Evolutionary conservation across 148 eudicot species (phyloP), one percentile per base, ranked within the genome.

Genomic region (Beta vulgaris): DNA sequence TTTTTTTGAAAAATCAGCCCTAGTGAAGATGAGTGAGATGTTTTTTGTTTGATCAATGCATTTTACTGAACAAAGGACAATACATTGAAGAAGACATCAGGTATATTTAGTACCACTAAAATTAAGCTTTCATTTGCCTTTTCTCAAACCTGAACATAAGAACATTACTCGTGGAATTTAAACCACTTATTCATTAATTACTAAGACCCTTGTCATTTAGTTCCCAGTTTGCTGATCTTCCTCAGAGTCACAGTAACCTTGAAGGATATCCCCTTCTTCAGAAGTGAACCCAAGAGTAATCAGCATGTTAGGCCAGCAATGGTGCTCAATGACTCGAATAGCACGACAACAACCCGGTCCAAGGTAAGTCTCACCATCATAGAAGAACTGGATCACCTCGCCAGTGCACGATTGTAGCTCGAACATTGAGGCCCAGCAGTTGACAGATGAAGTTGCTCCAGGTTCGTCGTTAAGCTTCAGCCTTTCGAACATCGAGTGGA

Each of bases 291-390:
- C 93, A 6, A 91, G 82, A 18, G 88, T 81, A 34, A 76, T 66
- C 29, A 91, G 68, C 97, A 89, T 86, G 4, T 84, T 31, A 37
- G 97, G 93, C 97, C 91, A 91, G 76, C 93, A 91, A 18, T 85
- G 77, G 29, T 78, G 79, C 54, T 79, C 71, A 8, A 91, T 89
- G 25, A 68, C 79, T 7, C 71, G 61, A 19, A 91, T 85, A 67
- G 97, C 90, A 4, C 68, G 59, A 65, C 97, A 91, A 59, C 97
- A 91, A 40, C 68, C 76, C 4, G 77, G 79, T 15, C 90, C 90
- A 0, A 91, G 74, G 68, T 82, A 82, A 0, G 90, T 78, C 81
- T 89, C 86, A 1, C 91, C 93, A 7, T 89, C 83, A 62, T 87
- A 76, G 81, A 91, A 91, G 83, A 91, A 91, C 72, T 83, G 73